phyloP scores from a whole-genome alignment of 345 rosid genomes.

The Kandelia obovata region DNA sequence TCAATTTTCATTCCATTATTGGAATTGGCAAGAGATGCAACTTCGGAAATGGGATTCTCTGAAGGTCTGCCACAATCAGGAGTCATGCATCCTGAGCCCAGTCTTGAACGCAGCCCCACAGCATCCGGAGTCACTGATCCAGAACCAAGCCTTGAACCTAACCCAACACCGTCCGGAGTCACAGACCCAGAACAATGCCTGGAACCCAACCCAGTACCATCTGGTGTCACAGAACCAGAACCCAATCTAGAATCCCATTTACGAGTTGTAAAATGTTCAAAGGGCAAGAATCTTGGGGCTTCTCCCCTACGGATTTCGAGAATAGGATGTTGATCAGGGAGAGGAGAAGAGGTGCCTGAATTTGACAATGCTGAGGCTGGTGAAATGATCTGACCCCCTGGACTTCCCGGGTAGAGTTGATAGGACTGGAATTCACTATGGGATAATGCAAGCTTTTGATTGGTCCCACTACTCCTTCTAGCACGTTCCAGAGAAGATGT shows the following conservation, averaged over 20 bases:
- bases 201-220: constrained; percentile 27
- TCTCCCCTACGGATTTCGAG: constrained; percentile 60
- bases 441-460: constrained; percentile 60
- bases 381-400: constrained; percentile 72
- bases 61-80: constrained; percentile 54
- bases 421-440: constrained; percentile 61
- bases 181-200: constrained; percentile 60
- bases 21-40: constrained; percentile 43
- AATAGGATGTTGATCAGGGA: constrained; percentile 59
- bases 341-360: constrained; percentile 90
- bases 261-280: constrained; percentile 60
- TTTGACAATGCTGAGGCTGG: constrained; percentile 73
- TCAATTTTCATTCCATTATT: constrained; percentile 41
- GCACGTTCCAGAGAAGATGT: constrained; percentile 85
- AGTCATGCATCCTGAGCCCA: constrained; percentile 69
- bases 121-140: constrained; percentile 76
- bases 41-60: constrained; percentile 46
- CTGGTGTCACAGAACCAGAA: constrained; percentile 28
- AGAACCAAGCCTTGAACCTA: constrained; percentile 71
- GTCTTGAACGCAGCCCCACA: constrained; percentile 53
- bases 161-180: constrained; percentile 74
- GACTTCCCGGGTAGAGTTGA: constrained; percentile 74
- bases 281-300: constrained; percentile 60
- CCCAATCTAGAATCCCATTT: constrained; percentile 87
- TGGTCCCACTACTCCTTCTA: constrained; percentile 53